A percentile compares a stretch with the other conserved stretches of the same genome.
phyloP scores from a whole-genome alignment of 805 yeast species.

The Lachancea lanzarotensis region DNA sequence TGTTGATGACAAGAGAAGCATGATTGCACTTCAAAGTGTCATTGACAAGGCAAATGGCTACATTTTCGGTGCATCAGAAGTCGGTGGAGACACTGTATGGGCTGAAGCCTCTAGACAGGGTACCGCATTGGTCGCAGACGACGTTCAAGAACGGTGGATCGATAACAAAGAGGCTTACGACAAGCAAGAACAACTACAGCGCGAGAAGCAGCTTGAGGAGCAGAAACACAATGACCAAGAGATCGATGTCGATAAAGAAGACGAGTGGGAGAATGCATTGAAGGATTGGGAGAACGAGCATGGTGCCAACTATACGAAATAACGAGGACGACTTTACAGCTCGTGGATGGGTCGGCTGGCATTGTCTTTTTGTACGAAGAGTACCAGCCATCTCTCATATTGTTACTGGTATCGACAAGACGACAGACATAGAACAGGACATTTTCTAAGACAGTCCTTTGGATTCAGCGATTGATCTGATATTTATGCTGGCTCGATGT shows the following conservation, averaged over 20 bases:
- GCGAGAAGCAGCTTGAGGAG: constrained; percentile 37
- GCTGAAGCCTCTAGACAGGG: constrained; percentile 89
- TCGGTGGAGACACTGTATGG: constrained; percentile 98
- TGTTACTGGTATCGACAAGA: background rate
- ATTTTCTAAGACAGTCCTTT: background rate
- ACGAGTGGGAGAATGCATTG: constrained; percentile 64
- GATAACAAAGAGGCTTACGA: constrained; percentile 79
- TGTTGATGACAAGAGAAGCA: constrained; percentile 84
- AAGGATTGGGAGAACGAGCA: constrained; percentile 50
- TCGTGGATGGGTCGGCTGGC: background rate
- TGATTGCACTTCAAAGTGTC: constrained; percentile 71
- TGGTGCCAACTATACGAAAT: constrained; percentile 26
- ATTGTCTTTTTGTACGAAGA: background rate
- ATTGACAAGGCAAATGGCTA: constrained; percentile 94
- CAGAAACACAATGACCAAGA: constrained; percentile 37
- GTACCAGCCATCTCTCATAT: constrained; percentile 2
- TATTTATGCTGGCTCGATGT: background rate
- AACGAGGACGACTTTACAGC: too few relatives aligned
- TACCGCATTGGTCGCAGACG: constrained; percentile 47
- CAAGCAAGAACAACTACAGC: constrained; percentile 45
- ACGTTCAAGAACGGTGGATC: constrained; percentile 93
- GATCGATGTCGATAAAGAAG: constrained; percentile 55
- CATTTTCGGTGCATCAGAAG: constrained; percentile 83
- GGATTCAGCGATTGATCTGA: background rate
- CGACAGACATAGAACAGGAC: background rate